These are phyloP conservation scores for Eucalyptus shirleyi DNA, from an alignment of 345 rosid genomes.

Conservation along the genomic window DNA sequence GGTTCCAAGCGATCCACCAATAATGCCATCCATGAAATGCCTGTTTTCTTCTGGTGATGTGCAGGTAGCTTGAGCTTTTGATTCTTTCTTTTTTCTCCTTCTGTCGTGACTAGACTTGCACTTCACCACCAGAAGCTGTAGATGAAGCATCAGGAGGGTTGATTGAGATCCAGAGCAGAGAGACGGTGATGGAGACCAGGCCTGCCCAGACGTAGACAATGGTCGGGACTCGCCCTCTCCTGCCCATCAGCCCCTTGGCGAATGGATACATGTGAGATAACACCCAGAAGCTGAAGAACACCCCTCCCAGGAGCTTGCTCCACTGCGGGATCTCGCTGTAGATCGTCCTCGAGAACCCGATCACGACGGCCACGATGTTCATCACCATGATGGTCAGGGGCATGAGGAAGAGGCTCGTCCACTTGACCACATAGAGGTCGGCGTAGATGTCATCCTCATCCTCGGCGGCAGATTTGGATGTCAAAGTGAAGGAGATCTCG, in stretches of 20 bases:
- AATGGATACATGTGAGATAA: conserved; percentile 82
- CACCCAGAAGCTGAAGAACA: conserved; percentile 85
- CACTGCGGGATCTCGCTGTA: conserved; percentile 86
- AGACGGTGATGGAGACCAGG: conserved; percentile 54
- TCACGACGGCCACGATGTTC: conserved; percentile 57
- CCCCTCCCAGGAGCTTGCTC: conserved; percentile 77
- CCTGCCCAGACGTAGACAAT: conserved; percentile 83
- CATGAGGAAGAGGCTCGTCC: conserved; percentile 81
- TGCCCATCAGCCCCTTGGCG: conserved; percentile 74
- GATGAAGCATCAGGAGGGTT: conserved; percentile 45
- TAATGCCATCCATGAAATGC: not conserved
- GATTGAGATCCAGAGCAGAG: conserved; percentile 67
- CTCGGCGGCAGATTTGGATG: conserved; percentile 57
- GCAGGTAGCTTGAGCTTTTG: not conserved
- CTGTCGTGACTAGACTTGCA: conserved; percentile 24
- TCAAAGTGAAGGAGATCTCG: conserved; percentile 76
- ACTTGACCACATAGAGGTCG: conserved; percentile 74
- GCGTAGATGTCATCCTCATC: conserved; percentile 70
- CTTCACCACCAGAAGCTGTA: conserved; percentile 6
- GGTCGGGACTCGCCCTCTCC: conserved; percentile 79
- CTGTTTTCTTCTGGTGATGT: not conserved
- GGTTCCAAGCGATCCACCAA: not conserved
- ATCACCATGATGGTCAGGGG: conserved; percentile 70
- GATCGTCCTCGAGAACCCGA: conserved; percentile 54
- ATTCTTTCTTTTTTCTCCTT: not conserved